Conservation (phyloP, 352 stramenopile genomes). For the Globisporangium canariense region DNA sequence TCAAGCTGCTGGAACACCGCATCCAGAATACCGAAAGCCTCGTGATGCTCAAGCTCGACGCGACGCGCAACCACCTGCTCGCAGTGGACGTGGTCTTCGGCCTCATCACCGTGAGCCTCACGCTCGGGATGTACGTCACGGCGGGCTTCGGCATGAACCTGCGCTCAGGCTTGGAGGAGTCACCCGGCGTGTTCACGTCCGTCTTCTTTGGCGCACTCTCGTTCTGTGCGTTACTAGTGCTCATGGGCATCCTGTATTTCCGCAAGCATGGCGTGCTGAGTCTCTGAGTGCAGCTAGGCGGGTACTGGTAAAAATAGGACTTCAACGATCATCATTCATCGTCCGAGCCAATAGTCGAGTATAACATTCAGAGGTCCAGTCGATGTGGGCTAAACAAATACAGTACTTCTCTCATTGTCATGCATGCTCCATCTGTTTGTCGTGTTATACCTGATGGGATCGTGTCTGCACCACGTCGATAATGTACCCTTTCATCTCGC, state of each 20-base stretch:
- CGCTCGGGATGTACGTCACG: constrained; percentile 54
- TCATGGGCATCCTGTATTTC: constrained; percentile 16
- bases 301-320: too few relatives aligned
- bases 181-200: constrained; percentile 30
- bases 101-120: constrained; percentile 52
- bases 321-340: background rate
- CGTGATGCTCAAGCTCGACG: constrained; percentile 71
- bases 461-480: too few relatives aligned
- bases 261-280: constrained; percentile 13
- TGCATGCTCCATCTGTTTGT: too few relatives aligned
- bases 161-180: constrained; percentile 26
- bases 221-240: constrained; percentile 27
- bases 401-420: too few relatives aligned
- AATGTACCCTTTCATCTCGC: too few relatives aligned
- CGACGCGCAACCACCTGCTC: constrained; percentile 61
- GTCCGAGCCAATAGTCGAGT: background rate
- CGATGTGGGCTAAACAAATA: background rate
- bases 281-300: background rate
- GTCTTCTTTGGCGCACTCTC: constrained; percentile 32
- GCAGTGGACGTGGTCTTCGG: constrained; percentile 57
- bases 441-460: too few relatives aligned
- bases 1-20: constrained; percentile 56
- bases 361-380: background rate
- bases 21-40: constrained; percentile 74
- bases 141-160: constrained; percentile 70